phyloP scores from a whole-genome alignment of 108 stramenopile genomes.

The Craspedostauros australis region DNA sequence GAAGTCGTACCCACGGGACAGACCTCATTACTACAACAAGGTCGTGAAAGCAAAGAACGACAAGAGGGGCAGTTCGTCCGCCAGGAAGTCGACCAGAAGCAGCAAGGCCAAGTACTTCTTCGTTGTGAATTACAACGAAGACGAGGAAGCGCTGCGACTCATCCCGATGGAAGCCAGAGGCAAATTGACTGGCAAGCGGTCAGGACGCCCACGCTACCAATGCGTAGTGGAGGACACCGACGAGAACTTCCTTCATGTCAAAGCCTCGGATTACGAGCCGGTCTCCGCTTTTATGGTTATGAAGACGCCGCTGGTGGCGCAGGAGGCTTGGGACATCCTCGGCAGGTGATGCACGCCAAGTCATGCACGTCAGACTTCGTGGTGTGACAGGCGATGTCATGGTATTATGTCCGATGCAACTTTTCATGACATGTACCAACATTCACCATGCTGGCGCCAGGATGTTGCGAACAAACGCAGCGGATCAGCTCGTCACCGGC shows the following conservation, averaged over 20 bases:
- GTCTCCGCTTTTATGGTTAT: slow-evolving; percentile 41
- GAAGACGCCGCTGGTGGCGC: slow-evolving; percentile 37
- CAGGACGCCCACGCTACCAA: slow-evolving; percentile 46
- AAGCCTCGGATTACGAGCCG: slow-evolving; percentile 15
- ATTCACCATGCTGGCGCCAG: no score
- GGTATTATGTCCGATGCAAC: no score
- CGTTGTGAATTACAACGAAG: slow-evolving; percentile 43
- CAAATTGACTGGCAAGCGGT: slow-evolving; percentile 30
- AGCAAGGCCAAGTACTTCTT: slow-evolving; percentile 32
- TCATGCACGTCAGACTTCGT: no score
- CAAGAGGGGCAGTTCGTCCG: neutral
- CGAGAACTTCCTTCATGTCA: slow-evolving; percentile 19
- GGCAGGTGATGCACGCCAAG: no score
- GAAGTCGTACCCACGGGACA: slow-evolving; percentile 27
- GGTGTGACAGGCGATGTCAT: no score
- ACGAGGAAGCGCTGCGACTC: slow-evolving; percentile 9
- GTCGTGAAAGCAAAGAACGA: slow-evolving; percentile 23
- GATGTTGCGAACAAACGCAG: no score
- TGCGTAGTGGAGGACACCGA: slow-evolving; percentile 11
- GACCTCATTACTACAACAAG: slow-evolving; percentile 45
- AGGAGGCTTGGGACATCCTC: slow-evolving; percentile 58
- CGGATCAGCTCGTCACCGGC: no score
- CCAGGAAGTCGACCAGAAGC: neutral
- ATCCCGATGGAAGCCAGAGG: slow-evolving; percentile 35
- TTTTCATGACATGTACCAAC: no score